Evolutionary conservation across 176 grass and related monocot genomes (phyloP), one percentile per base, ranked within the genome.

Genomic region (Olyra latifolia): DNA sequence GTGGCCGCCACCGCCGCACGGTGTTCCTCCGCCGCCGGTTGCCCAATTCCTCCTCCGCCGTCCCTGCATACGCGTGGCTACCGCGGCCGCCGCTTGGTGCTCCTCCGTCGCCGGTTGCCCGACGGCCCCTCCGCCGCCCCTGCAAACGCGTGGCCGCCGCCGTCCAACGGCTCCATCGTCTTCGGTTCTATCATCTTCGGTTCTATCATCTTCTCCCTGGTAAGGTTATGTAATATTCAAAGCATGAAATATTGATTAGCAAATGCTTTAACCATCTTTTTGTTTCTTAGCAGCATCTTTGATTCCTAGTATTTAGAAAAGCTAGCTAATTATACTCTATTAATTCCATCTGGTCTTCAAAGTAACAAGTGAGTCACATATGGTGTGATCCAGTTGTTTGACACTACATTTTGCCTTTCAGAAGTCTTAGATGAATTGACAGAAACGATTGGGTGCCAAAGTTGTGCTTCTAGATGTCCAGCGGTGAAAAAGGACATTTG

Each of bases 301-400:
- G 15, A 16, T 78, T 53, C 45, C 29, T 25, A n/a, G n/a, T n/a
- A n/a, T n/a, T n/a, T n/a, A n/a, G n/a, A n/a, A n/a, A n/a, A n/a
- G n/a, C n/a, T n/a, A 70, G 5, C 49, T 2, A n/a, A n/a, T n/a
- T 70, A 32, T 46, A 48, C 19, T 4, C 27, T 39, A 3, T 25
- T 24, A 20, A 49, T 39, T 41, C 40, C n/a, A 12, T 54, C 44
- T 42, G 13, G n/a, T 29, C 27, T 52, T n/a, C 8, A 77, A 24
- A 11, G 1, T 41, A 27, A 43, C 39, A 17, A 24, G n/a, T 28
- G 35, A 58, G 10, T 59, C 23, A 19, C 73, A 76, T 46, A 30
- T 45, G 4, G 73, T 52, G 69, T 5, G 47, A 83, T 75, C 46
- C 32, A 74, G n/a, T 74, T 54, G 46, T n/a, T 23, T 78, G n/a